Base-by-base conservation (phyloP, 2,329 filamentous ascomycete genomes). In the Arthrobotrys sinensis region DNA sequence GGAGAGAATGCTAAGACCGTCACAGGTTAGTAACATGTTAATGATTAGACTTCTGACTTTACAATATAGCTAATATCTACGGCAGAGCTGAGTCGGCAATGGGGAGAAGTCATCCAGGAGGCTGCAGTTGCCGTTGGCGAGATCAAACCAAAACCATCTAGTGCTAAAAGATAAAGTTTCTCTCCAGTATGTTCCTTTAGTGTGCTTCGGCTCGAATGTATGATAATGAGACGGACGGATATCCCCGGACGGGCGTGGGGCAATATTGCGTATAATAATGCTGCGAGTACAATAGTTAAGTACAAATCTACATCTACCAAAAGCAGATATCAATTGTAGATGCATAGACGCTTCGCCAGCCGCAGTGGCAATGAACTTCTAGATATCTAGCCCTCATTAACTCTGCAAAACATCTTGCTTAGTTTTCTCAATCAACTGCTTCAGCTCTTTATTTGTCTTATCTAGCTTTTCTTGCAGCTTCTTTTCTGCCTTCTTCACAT, bases 401-500 rank as follows among this genome's bases (percentile, higher is more conserved):
- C 67, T 78, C 19, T 78, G 75, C 62, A 78, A 48, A 45, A 78
- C 75, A 40, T 78, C 75, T 28, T 72, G 52, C 46, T 78, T 78
- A 3, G 57, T 19, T 45, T 78, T 78, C 45, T 78, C 75, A 55
- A 78, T 72, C 52, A 67, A n/a, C n/a, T 55, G 48, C 55, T 78
- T 78, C 16, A 78, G 46, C 28, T 78, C 75, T 11, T 78, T 78
- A 16, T 78, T 78, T 10, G 67, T 68, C 67, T 63, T 66, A 19
- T 81, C 79, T 48, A 82, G 71, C 24, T 77, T 76, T 46, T 81
- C 76, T 53, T 81, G 71, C 67, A 81, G 73, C 50, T 80, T 78
- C 50, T 80, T 76, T 62, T 81, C 81, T 5, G 69, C 65, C 32
- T 68, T 78, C 16, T 66, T 71, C n/a, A 69, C 67, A 71, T 78